Evolutionary conservation across 768 basidiomycete species (phyloP).

Genomic region (Lactarius hengduanensis): DNA sequence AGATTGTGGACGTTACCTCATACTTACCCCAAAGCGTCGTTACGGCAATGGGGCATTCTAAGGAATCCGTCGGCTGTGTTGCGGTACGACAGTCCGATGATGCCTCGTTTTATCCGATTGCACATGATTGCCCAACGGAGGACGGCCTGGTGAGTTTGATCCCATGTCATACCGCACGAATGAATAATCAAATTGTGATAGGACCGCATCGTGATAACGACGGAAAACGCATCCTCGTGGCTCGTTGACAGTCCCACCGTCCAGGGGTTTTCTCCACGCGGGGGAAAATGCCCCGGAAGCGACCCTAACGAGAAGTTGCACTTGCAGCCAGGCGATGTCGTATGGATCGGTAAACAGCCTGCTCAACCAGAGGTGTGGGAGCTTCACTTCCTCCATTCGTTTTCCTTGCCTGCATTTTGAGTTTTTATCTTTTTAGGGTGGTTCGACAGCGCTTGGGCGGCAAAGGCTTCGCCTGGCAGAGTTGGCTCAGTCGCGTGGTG

Average conservation of each 20-base stretch:
- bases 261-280: neutral
- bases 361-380: conserved; percentile 22
- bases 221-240: conserved; percentile 48
- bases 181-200: conserved; percentile 31
- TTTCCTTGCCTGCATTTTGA: conserved; percentile 16
- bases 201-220: conserved; percentile 53
- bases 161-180: neutral
- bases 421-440: conserved; percentile 54
- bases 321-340: conserved; percentile 25
- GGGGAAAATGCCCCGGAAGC: neutral
- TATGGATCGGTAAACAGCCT: conserved; percentile 24
- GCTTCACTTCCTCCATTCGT: neutral
- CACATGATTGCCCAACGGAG: conserved; percentile 37
- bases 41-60: conserved; percentile 31
- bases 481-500: conserved; percentile 63
- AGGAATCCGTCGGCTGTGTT: conserved; percentile 37
- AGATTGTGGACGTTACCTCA: conserved; percentile 40
- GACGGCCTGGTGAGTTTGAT: conserved; percentile 35
- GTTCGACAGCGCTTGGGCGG: conserved; percentile 78
- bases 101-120: conserved; percentile 42
- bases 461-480: conserved; percentile 66
- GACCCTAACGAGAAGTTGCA: neutral
- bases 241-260: conserved; percentile 39
- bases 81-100: conserved; percentile 34
- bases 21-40: conserved; percentile 35